These are phyloP conservation scores for Larix kaempferi DNA, from an alignment of 75 land plant genomes.

Conservation along the genomic window DNA sequence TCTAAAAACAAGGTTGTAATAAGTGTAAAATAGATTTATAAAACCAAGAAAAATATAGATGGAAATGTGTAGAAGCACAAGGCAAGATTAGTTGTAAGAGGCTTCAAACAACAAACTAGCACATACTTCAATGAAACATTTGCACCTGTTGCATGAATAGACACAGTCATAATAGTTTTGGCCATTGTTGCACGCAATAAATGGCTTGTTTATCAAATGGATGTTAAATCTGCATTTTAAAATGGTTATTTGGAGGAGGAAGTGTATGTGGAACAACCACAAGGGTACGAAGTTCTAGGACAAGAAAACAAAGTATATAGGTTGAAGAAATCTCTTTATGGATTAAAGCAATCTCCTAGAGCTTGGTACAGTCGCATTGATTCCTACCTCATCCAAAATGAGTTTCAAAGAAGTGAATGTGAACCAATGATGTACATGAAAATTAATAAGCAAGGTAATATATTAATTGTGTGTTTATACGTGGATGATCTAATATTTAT, in stretches of 20 bases:
- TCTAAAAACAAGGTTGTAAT: background rate
- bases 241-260: conserved; percentile 19
- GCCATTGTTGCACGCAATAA: conserved; percentile 5
- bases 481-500: conserved; percentile 17
- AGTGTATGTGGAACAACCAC: conserved; percentile 12
- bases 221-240: conserved; percentile 17
- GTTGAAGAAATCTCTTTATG: conserved; percentile 16
- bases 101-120: conserved; percentile 1
- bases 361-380: conserved; percentile 20
- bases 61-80: too few species aligned
- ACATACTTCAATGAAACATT: conserved; percentile 13
- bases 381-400: background rate
- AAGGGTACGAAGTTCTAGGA: conserved; percentile 11
- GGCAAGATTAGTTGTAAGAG: conserved; percentile 11
- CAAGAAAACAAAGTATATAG: conserved; percentile 13
- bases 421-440: conserved; percentile 16
- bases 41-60: too few species aligned
- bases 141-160: conserved; percentile 3
- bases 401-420: conserved; percentile 7
- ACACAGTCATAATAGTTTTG: conserved; percentile 2
- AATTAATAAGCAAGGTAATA: background rate
- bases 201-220: conserved; percentile 16
- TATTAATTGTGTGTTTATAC: conserved; percentile 12
- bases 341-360: conserved; percentile 22
- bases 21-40: background rate